Evolutionary conservation across 75 land plant species (phyloP).

Genomic region (Gnetum montanum): DNA sequence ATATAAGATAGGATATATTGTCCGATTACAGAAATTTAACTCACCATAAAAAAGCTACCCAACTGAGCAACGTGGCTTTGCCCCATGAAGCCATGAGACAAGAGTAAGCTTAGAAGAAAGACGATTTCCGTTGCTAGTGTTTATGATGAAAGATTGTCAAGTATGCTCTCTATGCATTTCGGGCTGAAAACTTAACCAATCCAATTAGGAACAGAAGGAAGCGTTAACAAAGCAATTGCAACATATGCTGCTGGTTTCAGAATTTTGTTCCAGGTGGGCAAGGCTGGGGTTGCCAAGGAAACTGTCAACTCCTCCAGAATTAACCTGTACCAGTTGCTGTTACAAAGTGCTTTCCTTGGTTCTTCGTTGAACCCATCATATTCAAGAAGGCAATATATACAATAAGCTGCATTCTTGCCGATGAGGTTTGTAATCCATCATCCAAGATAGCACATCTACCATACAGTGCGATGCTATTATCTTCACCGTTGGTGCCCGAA

Average conservation of each 20-base stretch:
- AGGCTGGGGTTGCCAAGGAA: conserved; percentile 30
- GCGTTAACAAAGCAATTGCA: conserved; percentile 32
- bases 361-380: conserved; percentile 22
- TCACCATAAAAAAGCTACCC: too few species aligned
- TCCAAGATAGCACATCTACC: conserved; percentile 37
- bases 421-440: conserved; percentile 32
- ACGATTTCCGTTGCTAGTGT: conserved; percentile 39
- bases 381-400: conserved; percentile 35
- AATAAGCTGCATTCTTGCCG: conserved; percentile 36
- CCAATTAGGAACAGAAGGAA: conserved; percentile 30
- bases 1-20: too few species aligned
- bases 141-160: conserved; percentile 29
- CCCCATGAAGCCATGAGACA: conserved; percentile 21
- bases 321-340: conserved; percentile 46
- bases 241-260: conserved; percentile 39
- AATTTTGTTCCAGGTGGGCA: conserved; percentile 19
- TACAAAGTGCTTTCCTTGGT: conserved; percentile 15
- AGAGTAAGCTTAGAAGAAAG: conserved; percentile 29
- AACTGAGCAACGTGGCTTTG: conserved; percentile 30
- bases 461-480: conserved; percentile 58
- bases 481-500: conserved; percentile 46
- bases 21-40: too few species aligned
- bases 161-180: conserved; percentile 32
- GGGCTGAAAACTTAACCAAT: conserved; percentile 39
- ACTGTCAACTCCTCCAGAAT: conserved; percentile 55